Base-by-base conservation (phyloP, 1,284 basidiomycete genomes). In the Takashimella koratensis region DNA sequence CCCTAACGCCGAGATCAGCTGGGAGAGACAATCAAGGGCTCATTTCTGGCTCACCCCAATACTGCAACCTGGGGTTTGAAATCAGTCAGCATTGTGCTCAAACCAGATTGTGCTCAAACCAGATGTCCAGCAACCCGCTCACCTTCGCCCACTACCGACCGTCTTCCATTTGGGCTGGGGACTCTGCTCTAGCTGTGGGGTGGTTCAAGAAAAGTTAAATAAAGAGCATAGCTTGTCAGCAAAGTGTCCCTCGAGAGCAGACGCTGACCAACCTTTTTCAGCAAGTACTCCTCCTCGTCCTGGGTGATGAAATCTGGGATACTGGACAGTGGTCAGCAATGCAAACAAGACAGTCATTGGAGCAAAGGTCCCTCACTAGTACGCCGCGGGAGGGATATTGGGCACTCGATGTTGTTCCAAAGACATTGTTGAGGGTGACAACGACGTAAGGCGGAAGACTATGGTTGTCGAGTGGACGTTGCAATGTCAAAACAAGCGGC, bases 91-190 rank as follows among this genome's bases (percentile, higher is more conserved):
- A 25, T 6, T n/a, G 30, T n/a, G n/a, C n/a, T n/a, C n/a, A n/a
- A n/a, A n/a, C n/a, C n/a, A n/a, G n/a, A n/a, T n/a, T n/a, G n/a
- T n/a, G n/a, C n/a, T n/a, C n/a, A n/a, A n/a, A n/a, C n/a, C n/a
- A n/a, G n/a, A n/a, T n/a, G n/a, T n/a, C n/a, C n/a, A n/a, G n/a
- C n/a, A n/a, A n/a, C n/a, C n/a, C n/a, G 61, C 75, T 62, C 58
- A 87, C 89, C 90, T 82, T 66, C 90, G 79, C 59, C 90, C 90
- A 4, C 83, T 81, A 1, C 65, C 66, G 19, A 93, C 79, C n/a
- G 81, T 81, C 72, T 86, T 91, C 91, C 91, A 95, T 71, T 84
- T 88, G 8, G 83, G 85, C 65, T 82, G 83, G n/a, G 88, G 87
- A 1, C 86, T 83, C 65, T 86, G 85, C 26, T 78, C 71, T 53